These are phyloP conservation scores for Geranium rotundifolium DNA, from an alignment of 345 rosid genomes.

Conservation along the genomic window DNA sequence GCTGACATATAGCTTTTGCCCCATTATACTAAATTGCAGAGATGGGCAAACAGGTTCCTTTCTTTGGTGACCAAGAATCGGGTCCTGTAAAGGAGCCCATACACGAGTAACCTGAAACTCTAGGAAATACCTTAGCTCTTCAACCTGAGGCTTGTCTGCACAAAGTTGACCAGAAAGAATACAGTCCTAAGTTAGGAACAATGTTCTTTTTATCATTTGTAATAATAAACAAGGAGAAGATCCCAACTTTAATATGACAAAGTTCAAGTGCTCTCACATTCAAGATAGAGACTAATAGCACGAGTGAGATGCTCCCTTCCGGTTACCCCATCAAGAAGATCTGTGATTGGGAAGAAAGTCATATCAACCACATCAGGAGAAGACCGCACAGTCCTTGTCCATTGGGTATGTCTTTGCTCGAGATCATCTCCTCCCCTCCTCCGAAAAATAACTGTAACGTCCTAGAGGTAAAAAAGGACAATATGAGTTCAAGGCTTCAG, in stretches of 20 bases:
- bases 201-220: not conserved
- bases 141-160: slow-evolving; percentile 62
- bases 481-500: slow-evolving; percentile 7
- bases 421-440: slow-evolving; percentile 77
- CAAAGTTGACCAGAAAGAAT: not conserved
- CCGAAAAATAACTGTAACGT: slow-evolving; percentile 61
- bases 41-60: slow-evolving; percentile 78
- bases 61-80: slow-evolving; percentile 49
- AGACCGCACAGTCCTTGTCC: slow-evolving; percentile 50
- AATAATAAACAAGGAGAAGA: slow-evolving; percentile 2
- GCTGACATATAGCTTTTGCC: slow-evolving; percentile 57
- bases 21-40: slow-evolving; percentile 73
- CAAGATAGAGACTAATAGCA: slow-evolving; percentile 55
- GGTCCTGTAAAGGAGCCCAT: slow-evolving; percentile 61
- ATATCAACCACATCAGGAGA: slow-evolving; percentile 65
- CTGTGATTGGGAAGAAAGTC: slow-evolving; percentile 53
- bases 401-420: slow-evolving; percentile 46
- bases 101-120: slow-evolving; percentile 62
- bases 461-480: slow-evolving; percentile 27
- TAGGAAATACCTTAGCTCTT: slow-evolving; percentile 61
- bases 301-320: slow-evolving; percentile 60
- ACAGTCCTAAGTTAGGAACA: not conserved
- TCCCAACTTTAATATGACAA: slow-evolving; percentile 1
- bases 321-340: slow-evolving; percentile 42
- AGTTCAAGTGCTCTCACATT: slow-evolving; percentile 33